These are phyloP conservation scores for Acer negundo DNA, from an alignment of 345 rosid species.

Conservation along the genomic window DNA sequence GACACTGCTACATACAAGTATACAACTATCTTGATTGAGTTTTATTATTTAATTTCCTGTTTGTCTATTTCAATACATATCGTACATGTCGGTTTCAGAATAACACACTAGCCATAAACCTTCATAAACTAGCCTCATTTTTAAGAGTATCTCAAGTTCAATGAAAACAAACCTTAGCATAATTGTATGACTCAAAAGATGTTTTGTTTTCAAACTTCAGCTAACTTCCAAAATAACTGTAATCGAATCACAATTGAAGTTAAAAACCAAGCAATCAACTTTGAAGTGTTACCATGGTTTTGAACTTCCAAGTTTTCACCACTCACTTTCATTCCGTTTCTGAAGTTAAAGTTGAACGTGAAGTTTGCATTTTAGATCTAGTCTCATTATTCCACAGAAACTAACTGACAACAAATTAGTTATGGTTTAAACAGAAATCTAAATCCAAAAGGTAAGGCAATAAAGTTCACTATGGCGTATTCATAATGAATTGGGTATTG, in stretches of 20 bases:
- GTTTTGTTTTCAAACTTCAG: neutral
- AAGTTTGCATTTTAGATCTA: neutral
- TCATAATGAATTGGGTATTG: neutral
- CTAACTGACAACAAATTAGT: neutral
- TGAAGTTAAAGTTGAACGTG: neutral
- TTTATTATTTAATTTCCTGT: neutral
- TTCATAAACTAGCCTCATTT: neutral
- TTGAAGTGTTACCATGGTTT: neutral
- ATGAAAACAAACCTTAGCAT: neutral
- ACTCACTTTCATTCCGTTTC: neutral
- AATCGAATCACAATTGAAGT: neutral
- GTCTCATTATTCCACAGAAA: neutral
- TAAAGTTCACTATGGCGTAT: neutral
- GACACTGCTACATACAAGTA: neutral
- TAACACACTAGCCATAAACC: neutral
- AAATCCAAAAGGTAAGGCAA: neutral
- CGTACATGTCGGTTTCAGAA: neutral
- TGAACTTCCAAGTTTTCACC: neutral
- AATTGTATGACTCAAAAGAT: neutral
- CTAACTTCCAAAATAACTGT: neutral
- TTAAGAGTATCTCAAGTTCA: neutral
- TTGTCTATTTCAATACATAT: neutral
- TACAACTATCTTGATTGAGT: neutral
- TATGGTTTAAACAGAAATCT: neutral
- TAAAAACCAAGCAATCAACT: neutral